A percentile compares a stretch with the other conserved stretches of the same genome.
Evolutionary conservation across 2,329 filamentous ascomycete genomes (phyloP).

Genomic region (Hypomyces perniciosus): DNA sequence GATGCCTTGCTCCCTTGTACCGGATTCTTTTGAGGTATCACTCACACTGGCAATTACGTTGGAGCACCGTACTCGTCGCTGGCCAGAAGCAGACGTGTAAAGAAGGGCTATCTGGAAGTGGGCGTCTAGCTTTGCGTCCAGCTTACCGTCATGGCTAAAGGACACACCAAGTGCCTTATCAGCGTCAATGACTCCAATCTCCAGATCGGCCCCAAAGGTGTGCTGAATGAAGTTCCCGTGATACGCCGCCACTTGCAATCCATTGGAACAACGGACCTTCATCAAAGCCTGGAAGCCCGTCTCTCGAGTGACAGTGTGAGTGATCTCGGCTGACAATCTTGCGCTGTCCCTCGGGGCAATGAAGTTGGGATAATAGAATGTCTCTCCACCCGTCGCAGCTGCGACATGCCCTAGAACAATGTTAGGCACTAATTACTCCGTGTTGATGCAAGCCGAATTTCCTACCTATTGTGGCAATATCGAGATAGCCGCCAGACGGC

Average conservation of each 20-base stretch:
- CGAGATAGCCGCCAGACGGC: slow-evolving; percentile 83
- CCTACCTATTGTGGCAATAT: slow-evolving; percentile 70
- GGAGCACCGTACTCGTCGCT: slow-evolving; percentile 84
- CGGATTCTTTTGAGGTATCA: slow-evolving; percentile 48
- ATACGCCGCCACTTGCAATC: slow-evolving; percentile 87
- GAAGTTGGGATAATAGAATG: slow-evolving; percentile 96
- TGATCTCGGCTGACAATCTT: slow-evolving; percentile 78
- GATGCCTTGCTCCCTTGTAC: slow-evolving; percentile 45
- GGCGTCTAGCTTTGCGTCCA: slow-evolving; percentile 93
- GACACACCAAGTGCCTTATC: slow-evolving; percentile 90
- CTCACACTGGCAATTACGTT: slow-evolving; percentile 92
- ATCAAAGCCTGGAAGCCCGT: slow-evolving; percentile 94
- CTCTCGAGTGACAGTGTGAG: slow-evolving; percentile 79
- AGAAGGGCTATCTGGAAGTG: slow-evolving; percentile 95
- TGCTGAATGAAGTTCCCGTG: slow-evolving; percentile 96
- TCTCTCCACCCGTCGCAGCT: slow-evolving; percentile 86
- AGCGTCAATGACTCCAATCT: slow-evolving; percentile 85
- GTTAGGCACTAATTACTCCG: no score
- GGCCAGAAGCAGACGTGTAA: slow-evolving; percentile 85
- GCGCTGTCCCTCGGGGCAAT: slow-evolving; percentile 77
- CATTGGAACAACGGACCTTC: slow-evolving; percentile 98
- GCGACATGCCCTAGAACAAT: slow-evolving; percentile 61
- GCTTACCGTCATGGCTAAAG: slow-evolving; percentile 93
- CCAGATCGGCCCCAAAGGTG: slow-evolving; percentile 88
- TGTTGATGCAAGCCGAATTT: no score